Base-by-base conservation (phyloP, 352 stramenopile species). In the Globisporangium cederbergense region DNA sequence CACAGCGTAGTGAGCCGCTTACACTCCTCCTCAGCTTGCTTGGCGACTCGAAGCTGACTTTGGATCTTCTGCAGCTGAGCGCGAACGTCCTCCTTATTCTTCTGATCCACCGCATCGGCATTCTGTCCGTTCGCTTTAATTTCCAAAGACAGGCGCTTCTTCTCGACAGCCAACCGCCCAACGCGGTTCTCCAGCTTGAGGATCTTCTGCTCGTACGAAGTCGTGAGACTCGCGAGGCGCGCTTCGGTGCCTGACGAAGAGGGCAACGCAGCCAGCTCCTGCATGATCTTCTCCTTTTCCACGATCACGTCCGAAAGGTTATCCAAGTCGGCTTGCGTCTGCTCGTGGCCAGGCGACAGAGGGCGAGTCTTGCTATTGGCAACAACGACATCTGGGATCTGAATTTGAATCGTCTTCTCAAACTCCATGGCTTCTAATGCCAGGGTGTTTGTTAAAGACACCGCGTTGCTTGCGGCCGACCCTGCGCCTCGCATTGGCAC, bases 251-350 rank as follows among this genome's bases (percentile, higher is more conserved):
- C 46, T 10, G 58, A 53, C 7, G 34, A 45, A 1, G 63, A 54
- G 3, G 58, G 49, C 13, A 74, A 53, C 11, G 72, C 64, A 20
- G 56, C 51, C 7, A 88, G 42, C 16, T 54, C 58, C 13, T 22
- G 50, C 51, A 65, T 62, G 36, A 88, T 83, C 62, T 72, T 79
- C 46, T 86, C 77, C 52, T 82, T 85, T 61, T 82, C 76, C 3
- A 65, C 66, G 56, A 88, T 86, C 30, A 79, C 73, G 46, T 83
- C 66, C 57, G 74, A 74, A 5, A 83, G 59, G 38, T 60, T 72
- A 18, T 75, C 68, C 11, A 80, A 34, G 51, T 74, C 68, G 28
- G 53, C 51, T 50, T 56, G 65, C 38, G 62, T 25, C 34, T 71
- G 60, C 25, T 53, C 50, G 4, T 67, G 32, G 16, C 28, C 42